These are phyloP conservation scores for Tulasnella sp. DNA, from an alignment of 768 basidiomycete genomes.

Conservation along the genomic window DNA sequence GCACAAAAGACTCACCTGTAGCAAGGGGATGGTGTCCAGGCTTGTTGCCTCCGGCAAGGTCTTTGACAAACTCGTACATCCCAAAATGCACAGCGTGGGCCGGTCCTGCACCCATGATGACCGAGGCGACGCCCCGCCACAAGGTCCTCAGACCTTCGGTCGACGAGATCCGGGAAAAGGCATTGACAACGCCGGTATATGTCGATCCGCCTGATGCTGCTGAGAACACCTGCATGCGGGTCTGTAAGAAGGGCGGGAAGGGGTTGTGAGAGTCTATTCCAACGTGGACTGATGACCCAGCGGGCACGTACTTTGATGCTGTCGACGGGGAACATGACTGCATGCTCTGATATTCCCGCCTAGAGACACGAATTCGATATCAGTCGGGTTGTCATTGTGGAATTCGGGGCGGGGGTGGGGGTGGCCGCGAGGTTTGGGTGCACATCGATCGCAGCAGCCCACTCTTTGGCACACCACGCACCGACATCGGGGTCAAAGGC, in stretches of 20 bases:
- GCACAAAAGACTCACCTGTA: constrained; percentile 67
- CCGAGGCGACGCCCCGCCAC: constrained; percentile 94
- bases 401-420: too few species aligned
- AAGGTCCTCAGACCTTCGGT: constrained; percentile 84
- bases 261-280: neutral
- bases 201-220: constrained; percentile 72
- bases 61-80: constrained; percentile 87
- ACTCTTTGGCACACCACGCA: neutral
- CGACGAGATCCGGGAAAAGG: constrained; percentile 81
- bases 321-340: constrained; percentile 97
- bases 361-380: constrained; percentile 26
- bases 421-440: too few species aligned
- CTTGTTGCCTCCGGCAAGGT: constrained; percentile 74
- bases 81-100: constrained; percentile 98
- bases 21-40: constrained; percentile 71
- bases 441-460: too few species aligned
- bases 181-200: constrained; percentile 82
- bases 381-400: too few species aligned
- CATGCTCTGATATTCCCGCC: constrained; percentile 99
- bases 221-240: constrained; percentile 95
- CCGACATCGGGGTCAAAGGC: neutral
- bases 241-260: constrained; percentile 37
- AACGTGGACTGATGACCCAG: neutral
- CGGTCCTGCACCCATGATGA: constrained; percentile 92
- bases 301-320: constrained; percentile 75